Conservation (phyloP, 2,329 filamentous ascomycete genomes). For the Colletotrichum chrysophilum region DNA sequence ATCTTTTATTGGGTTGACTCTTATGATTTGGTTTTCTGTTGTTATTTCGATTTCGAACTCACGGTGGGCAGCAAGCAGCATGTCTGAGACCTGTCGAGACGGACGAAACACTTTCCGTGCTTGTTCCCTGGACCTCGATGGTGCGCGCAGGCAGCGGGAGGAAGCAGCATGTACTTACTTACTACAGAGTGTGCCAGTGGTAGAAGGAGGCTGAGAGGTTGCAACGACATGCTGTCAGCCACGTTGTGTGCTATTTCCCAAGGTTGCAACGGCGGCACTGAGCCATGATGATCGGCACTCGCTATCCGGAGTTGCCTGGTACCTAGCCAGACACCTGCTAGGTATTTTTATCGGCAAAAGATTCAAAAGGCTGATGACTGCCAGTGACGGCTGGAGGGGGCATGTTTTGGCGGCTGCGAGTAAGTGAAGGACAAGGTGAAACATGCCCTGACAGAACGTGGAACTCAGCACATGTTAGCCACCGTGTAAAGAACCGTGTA, state of each 20-base stretch:
- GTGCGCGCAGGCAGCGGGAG: background rate
- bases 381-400: background rate
- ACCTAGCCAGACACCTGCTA: background rate
- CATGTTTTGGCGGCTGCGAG: background rate
- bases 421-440: background rate
- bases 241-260: background rate
- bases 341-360: background rate
- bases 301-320: background rate
- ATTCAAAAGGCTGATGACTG: background rate
- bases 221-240: background rate
- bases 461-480: background rate
- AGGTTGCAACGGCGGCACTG: background rate
- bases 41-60: background rate
- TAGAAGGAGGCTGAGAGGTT: background rate
- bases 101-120: background rate
- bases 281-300: background rate
- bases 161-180: background rate
- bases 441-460: slow-evolving; percentile 7
- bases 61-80: background rate
- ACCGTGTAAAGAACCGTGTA: slow-evolving; percentile 1
- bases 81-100: background rate
- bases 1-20: background rate
- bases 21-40: background rate
- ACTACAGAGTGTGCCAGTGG: no score
- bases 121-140: background rate